Evolutionary conservation across 805 yeast species (phyloP).

Genomic region (Spathaspora girioi): DNA sequence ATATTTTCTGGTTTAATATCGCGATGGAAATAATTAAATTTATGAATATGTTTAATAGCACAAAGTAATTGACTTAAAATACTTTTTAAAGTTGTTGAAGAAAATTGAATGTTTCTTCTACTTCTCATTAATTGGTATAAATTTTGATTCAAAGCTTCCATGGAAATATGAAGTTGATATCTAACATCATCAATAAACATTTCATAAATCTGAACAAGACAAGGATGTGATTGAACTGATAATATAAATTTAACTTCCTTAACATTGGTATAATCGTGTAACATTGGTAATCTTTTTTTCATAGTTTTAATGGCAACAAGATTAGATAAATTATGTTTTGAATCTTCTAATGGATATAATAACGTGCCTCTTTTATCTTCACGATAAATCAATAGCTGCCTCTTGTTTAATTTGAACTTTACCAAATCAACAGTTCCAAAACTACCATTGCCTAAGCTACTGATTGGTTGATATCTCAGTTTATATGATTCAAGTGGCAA

Average conservation of each 20-base stretch:
- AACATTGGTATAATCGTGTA: conserved; percentile 36
- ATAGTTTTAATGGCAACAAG: conserved; percentile 78
- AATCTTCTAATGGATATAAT: conserved; percentile 38
- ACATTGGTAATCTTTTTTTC: conserved; percentile 45
- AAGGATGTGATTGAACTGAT: conserved; percentile 65
- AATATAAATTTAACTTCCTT: conserved; percentile 68
- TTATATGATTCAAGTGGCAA: conserved; percentile 13
- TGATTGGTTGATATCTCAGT: conserved; percentile 42
- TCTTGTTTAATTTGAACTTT: conserved; percentile 33
- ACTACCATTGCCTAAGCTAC: conserved; percentile 67
- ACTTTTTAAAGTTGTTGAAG: conserved; percentile 57
- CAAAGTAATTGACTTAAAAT: conserved; percentile 67
- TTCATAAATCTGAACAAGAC: conserved; percentile 72
- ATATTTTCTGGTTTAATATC: conserved; percentile 95
- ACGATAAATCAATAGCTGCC: conserved; percentile 14
- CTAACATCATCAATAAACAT: conserved; percentile 65
- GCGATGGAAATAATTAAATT: conserved; percentile 68
- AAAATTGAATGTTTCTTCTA: conserved; percentile 51
- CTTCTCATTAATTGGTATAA: conserved; percentile 72
- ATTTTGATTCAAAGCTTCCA: conserved; percentile 87
- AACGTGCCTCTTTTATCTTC: conserved; percentile 41
- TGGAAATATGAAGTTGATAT: conserved; percentile 68
- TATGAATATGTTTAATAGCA: conserved; percentile 82
- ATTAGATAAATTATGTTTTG: conserved; percentile 19
- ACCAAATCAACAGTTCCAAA: conserved; percentile 73